Base-by-base conservation (phyloP, 805 yeast species). In the Ogataea ramenticola region DNA sequence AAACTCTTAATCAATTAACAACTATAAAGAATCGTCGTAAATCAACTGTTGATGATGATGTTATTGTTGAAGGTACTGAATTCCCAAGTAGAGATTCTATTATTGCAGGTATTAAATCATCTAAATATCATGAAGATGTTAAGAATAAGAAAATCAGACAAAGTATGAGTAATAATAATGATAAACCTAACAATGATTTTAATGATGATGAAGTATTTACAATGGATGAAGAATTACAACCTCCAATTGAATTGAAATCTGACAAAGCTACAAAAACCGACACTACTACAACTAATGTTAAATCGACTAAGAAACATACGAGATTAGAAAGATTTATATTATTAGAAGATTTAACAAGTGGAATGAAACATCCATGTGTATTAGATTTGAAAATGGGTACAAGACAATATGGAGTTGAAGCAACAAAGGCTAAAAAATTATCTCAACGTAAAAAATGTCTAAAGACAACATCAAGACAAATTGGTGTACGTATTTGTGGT, bases 381-480 rank as follows among this genome's bases (percentile, higher is more conserved):
- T 67, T 93, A 41, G 99, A 93, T 64, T 70, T 93, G 54, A 93
- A 93, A 60, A 93, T 93, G 98, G 99, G 99, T 0, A 91, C 99
- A 0, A 73, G 99, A 46, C 99, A 93, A 64, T 93, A 93, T 56
- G 99, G 99, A 10, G 83, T 91, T n/a, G 96, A 89, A 50, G 97
- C 98, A 0, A 71, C 73, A 6, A 61, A 65, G 14, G 66, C 79
- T 40, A 93, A 93, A 63, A 83, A 80, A 56, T 59, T 66, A 40
- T 86, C 96, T 1, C 99, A 93, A 65, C 66, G 86, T 30, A 71
- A 71, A 43, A 93, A 93, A 64, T 93, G 99, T 62, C 66, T 73
- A 3, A 64, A 70, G 44, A 91, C 98, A 0, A 91, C 98, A 0
- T 82, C 93, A 2, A 68, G 88, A 37, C 66, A 70, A 46, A 70